Conservation (phyloP, 2,329 filamentous ascomycete genomes). For the Exophiala bonariae region DNA sequence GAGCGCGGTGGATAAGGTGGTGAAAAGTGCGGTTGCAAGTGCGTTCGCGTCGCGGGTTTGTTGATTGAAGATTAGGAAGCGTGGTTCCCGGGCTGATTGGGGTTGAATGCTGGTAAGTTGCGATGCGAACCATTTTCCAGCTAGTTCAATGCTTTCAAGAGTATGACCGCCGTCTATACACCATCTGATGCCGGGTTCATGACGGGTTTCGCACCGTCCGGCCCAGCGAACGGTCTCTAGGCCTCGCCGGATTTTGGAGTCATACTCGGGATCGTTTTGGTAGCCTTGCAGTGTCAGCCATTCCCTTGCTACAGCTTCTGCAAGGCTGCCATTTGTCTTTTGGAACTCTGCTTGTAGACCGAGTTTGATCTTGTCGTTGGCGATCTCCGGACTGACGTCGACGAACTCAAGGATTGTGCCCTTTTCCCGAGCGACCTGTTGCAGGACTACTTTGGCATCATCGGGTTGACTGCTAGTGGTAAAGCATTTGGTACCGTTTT, state of each 20-base stretch:
- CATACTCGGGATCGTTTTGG: slow-evolving; percentile 13
- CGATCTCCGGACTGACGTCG: slow-evolving; percentile 48
- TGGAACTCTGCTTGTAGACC: slow-evolving; percentile 64
- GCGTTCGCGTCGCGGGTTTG: slow-evolving; percentile 75
- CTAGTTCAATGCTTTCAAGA: slow-evolving; percentile 74
- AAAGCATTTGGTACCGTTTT: slow-evolving; percentile 63
- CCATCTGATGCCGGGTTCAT: slow-evolving; percentile 64
- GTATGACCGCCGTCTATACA: slow-evolving; percentile 88
- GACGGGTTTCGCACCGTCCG: slow-evolving; percentile 74
- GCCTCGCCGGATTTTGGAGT: slow-evolving; percentile 58
- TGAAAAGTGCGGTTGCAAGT: slow-evolving; percentile 64
- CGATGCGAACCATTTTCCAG: slow-evolving; percentile 73
- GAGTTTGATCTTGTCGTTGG: slow-evolving; percentile 49
- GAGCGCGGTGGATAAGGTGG: slow-evolving; percentile 50
- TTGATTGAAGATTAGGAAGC: slow-evolving; percentile 86
- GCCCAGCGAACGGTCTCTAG: slow-evolving; percentile 67
- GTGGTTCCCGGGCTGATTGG: slow-evolving; percentile 32
- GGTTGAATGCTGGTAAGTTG: slow-evolving; percentile 40
- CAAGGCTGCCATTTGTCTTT: slow-evolving; percentile 62
- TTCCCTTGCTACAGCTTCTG: slow-evolving; percentile 50
- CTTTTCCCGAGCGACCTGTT: slow-evolving; percentile 55
- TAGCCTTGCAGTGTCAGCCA: slow-evolving; percentile 40
- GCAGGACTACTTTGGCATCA: slow-evolving; percentile 56
- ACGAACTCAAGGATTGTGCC: slow-evolving; percentile 43
- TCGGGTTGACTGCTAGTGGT: slow-evolving; percentile 56